Conservation (phyloP, 495 filamentous ascomycete genomes). For the Annulohypoxylon maeteangense region DNA sequence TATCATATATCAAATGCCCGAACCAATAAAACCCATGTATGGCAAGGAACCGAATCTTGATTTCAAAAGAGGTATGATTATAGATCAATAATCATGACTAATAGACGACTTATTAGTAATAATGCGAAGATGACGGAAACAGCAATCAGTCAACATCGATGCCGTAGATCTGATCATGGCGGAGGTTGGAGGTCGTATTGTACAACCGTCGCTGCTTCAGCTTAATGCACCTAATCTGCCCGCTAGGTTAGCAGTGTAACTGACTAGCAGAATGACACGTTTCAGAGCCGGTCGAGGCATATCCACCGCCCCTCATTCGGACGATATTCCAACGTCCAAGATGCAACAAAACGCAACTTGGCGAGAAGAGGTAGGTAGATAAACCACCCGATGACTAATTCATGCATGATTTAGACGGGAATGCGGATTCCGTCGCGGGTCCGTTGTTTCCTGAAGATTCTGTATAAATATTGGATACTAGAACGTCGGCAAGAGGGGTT, state of each 20-base stretch:
- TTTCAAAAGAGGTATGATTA: background rate
- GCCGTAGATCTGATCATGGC: background rate
- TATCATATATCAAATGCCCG: background rate
- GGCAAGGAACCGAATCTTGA: background rate
- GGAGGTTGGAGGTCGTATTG: background rate
- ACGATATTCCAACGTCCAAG: background rate
- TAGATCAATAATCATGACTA: background rate
- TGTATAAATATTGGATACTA: slow-evolving; percentile 27
- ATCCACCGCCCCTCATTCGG: background rate
- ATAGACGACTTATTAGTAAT: background rate
- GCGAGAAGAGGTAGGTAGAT: background rate
- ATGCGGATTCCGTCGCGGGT: background rate
- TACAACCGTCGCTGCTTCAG: background rate
- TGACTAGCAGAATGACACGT: slow-evolving; percentile 14
- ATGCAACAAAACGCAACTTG: background rate
- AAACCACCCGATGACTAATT: slow-evolving; percentile 20
- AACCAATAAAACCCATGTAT: slow-evolving; percentile 6
- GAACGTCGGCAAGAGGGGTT: background rate
- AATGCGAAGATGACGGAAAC: background rate
- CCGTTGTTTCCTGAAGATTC: slow-evolving; percentile 7
- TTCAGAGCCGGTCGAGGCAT: slow-evolving; percentile 9
- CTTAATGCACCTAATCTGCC: slow-evolving; percentile 8
- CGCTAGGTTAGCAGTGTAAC: background rate
- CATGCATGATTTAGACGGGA: background rate
- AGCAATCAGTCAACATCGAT: background rate